Percentiles rank a stretch among this genome's conserved stretches.
Conservation (phyloP, 352 stramenopile species). For the Peronospora destructor region DNA sequence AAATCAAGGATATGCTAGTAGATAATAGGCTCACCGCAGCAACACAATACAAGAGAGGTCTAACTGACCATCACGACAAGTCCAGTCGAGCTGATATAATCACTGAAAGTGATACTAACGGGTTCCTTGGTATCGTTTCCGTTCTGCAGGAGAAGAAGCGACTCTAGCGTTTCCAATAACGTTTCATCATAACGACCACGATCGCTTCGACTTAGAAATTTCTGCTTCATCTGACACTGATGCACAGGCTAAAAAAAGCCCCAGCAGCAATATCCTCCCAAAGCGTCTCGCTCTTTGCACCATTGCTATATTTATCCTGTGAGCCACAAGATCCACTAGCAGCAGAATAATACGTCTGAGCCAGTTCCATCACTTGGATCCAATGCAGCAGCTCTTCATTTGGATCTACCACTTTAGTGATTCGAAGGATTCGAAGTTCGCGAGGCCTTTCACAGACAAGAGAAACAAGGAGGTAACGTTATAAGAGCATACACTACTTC, state of each 20-base stretch:
- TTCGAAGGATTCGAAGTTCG: constrained; percentile 52
- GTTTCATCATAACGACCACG: constrained; percentile 23
- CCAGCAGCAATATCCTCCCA: constrained; percentile 39
- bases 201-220: constrained; percentile 23
- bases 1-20: not conserved
- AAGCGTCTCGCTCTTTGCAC: not conserved
- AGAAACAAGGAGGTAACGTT: not conserved
- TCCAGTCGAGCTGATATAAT: constrained; percentile 12
- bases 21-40: not conserved
- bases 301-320: not conserved
- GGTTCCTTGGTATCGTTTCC: constrained; percentile 1
- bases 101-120: constrained; percentile 19
- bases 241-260: constrained; percentile 40
- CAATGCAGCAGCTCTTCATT: constrained; percentile 79
- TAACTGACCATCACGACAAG: constrained; percentile 8
- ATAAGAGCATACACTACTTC: not conserved
- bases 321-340: not conserved
- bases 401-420: constrained; percentile 43
- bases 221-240: constrained; percentile 22
- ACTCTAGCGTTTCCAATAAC: constrained; percentile 34
- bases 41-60: not conserved
- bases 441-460: constrained; percentile 18
- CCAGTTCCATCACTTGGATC: constrained; percentile 46
- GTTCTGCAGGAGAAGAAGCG: constrained; percentile 28
- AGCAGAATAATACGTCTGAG: constrained; percentile 33